Percentiles rank a stretch among this genome's conserved stretches.
phyloP scores from a whole-genome alignment of 2,329 filamentous ascomycete genomes.

The Xylogone sp. region DNA sequence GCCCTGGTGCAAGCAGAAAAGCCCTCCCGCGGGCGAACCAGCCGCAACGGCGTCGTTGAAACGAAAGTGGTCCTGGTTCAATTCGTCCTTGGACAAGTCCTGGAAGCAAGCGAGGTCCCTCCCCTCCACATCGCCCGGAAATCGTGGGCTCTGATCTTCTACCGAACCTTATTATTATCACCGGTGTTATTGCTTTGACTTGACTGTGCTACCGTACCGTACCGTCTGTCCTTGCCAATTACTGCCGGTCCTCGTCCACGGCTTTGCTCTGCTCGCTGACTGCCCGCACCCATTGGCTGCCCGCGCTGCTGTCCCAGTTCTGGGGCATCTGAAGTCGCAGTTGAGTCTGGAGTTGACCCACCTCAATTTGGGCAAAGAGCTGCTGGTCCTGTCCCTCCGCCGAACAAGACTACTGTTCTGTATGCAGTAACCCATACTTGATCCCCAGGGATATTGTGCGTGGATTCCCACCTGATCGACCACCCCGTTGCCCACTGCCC shows the following conservation, averaged over 20 bases:
- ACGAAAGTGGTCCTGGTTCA: too few relatives aligned
- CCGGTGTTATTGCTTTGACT: too few relatives aligned
- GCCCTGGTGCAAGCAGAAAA: background rate
- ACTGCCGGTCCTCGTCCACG: background rate
- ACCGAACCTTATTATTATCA: background rate
- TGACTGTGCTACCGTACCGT: too few relatives aligned
- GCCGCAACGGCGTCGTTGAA: background rate
- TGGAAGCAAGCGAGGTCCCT: background rate
- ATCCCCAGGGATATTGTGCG: too few relatives aligned
- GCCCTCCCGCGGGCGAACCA: background rate
- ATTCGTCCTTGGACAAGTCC: too few relatives aligned
- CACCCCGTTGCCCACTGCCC: conserved; percentile 33
- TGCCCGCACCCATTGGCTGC: background rate
- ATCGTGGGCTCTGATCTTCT: background rate
- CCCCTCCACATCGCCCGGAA: background rate
- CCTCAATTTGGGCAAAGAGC: conserved; percentile 50
- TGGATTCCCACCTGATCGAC: conserved; percentile 50
- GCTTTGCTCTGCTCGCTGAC: background rate
- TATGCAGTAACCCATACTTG: too few relatives aligned
- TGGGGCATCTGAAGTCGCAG: conserved; percentile 27
- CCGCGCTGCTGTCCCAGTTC: conserved; percentile 17
- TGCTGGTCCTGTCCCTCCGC: conserved; percentile 37
- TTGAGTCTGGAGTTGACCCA: conserved; percentile 36
- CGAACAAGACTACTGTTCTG: too few relatives aligned
- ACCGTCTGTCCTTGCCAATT: too few relatives aligned